Evolutionary conservation across 192 early-diverging fungal species (phyloP).

Genomic region (Borealophlyctis nickersoniae): DNA sequence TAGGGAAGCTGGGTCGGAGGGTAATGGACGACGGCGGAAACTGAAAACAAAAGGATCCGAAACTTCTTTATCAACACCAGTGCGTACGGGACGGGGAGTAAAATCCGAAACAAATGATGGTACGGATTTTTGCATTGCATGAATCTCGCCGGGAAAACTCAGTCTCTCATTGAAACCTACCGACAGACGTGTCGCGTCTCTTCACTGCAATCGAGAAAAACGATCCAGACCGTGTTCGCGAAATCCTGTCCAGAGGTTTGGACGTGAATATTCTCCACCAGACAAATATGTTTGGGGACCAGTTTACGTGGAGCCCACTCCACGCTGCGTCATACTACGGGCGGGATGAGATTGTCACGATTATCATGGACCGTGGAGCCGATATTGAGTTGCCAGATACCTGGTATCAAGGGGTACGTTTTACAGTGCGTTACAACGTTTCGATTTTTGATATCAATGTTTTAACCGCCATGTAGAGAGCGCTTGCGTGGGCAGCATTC

Average conservation of each 20-base stretch:
- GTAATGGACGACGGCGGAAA: too few species aligned
- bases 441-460: neutral
- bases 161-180: too few species aligned
- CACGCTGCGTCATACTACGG: conserved; percentile 87
- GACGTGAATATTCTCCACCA: conserved; percentile 42
- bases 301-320: conserved; percentile 79
- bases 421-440: neutral
- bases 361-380: conserved; percentile 72
- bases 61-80: too few species aligned
- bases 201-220: conserved; percentile 39
- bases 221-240: conserved; percentile 28
- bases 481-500: conserved; percentile 91
- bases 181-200: conserved; percentile 28
- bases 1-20: too few species aligned
- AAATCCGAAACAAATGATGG: too few species aligned
- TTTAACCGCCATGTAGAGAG: conserved; percentile 36
- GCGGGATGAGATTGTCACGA: conserved; percentile 57
- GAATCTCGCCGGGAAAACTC: too few species aligned
- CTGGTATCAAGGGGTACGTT: conserved; percentile 63
- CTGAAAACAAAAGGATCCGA: too few species aligned
- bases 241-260: conserved; percentile 17
- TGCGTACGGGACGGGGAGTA: too few species aligned
- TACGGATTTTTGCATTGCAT: too few species aligned
- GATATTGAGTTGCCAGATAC: conserved; percentile 80
- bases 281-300: conserved; percentile 47